Base-by-base conservation (phyloP, 1,284 basidiomycete species). In the Ganoderma sp. region DNA sequence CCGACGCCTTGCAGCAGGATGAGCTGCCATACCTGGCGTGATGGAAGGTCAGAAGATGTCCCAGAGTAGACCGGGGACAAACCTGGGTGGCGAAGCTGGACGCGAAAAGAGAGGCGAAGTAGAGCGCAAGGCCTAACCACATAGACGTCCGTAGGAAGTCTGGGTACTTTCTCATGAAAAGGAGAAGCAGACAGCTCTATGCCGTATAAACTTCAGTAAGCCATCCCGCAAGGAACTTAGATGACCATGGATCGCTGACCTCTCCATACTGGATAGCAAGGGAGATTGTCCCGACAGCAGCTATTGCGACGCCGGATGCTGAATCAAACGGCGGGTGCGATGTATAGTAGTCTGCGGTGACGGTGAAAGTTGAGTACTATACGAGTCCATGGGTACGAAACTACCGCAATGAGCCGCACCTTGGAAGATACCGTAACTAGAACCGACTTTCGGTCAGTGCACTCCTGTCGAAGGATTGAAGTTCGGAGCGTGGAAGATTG, bases 61-160 rank as follows among this genome's bases (percentile, higher is more conserved):
- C 1, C 8, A 15, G 37, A 37, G 5, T 2, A 32, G 32, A 32
- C 32, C 3, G 32, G 32, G 32, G 2, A n/a, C 70, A 2, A n/a
- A 77, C 75, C 59, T 74, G 41, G 8, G 67, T 75, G 7, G 71
- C 75, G 59, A 77, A 77, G 62, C 78, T 77, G 1, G 77, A 76
- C 19, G 71, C 56, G 14, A 76, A 68, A 14, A 76, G 62, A 1
- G 71, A 75, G 6, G 59, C 48, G 28, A 72, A 72, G 60, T 74
- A 71, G 5, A 76, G 60, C 9, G 43, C 63, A 2, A 78, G 67
- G 8, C 74, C 74, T 3, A 62, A 39, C 73, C 75, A 74, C 69
- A 78, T 75, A 22, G 71, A 72, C 32, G 60, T 63, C 41, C 68
- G 67, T 8, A 75, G 54, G 34, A 70, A 70, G 43, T 76, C 75